Percentiles rank a stretch among this genome's conserved stretches.
These are phyloP conservation scores for Vigna hirtella DNA, from an alignment of 306 rosid genomes.

Conservation along the genomic window DNA sequence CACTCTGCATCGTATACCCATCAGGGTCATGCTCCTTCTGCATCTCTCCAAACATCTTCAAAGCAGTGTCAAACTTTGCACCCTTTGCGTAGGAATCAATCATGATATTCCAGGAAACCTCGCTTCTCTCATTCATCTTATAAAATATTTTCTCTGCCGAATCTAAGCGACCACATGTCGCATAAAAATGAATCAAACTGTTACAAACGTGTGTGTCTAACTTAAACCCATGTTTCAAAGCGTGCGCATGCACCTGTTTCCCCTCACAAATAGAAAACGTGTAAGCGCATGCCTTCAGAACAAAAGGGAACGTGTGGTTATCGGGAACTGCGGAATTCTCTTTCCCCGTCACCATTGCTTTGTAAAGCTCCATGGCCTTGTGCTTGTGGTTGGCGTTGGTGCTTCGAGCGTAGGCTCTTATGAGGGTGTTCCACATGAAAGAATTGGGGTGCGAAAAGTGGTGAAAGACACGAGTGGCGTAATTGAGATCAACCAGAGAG, in stretches of 20 bases:
- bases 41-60: slow-evolving; percentile 70
- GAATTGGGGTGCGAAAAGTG: slow-evolving; percentile 64
- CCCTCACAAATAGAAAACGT: slow-evolving; percentile 69
- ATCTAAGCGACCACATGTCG: slow-evolving; percentile 69
- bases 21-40: slow-evolving; percentile 67
- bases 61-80: slow-evolving; percentile 61
- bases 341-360: slow-evolving; percentile 49
- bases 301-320: slow-evolving; percentile 74
- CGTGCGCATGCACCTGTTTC: slow-evolving; percentile 68
- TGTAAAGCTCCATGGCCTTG: slow-evolving; percentile 57
- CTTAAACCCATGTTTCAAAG: slow-evolving; percentile 67
- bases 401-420: slow-evolving; percentile 71
- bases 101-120: slow-evolving; percentile 82
- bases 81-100: slow-evolving; percentile 65
- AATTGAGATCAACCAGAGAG: slow-evolving; percentile 51
- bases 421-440: slow-evolving; percentile 88
- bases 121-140: slow-evolving; percentile 60
- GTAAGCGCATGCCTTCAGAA: slow-evolving; percentile 76
- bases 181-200: slow-evolving; percentile 81
- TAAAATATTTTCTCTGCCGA: slow-evolving; percentile 64
- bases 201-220: slow-evolving; percentile 66
- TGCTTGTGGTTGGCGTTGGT: slow-evolving; percentile 38
- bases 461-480: slow-evolving; percentile 64
- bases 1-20: slow-evolving; percentile 81
- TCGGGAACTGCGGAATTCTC: slow-evolving; percentile 59